Conservation (phyloP, 441 rosid species). For the Corymbia calophylla region DNA sequence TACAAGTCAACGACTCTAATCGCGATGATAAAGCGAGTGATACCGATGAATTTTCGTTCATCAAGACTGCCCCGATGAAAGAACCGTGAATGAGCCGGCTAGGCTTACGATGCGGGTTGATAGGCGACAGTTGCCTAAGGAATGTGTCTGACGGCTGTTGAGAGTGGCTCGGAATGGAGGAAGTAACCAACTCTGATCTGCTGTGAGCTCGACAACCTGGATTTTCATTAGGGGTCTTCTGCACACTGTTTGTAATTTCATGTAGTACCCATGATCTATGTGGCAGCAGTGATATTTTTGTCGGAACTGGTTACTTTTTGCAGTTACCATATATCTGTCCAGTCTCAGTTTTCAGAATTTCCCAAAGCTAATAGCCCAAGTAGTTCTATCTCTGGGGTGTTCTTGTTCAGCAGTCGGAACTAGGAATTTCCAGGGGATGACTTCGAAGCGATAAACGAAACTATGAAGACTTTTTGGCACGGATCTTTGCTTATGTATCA, state of each 20-base stretch:
- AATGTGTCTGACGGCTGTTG: background rate
- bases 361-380: background rate
- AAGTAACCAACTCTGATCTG: background rate
- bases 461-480: background rate
- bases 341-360: background rate
- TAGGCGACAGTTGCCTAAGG: background rate
- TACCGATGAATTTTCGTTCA: constrained; percentile 39
- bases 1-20: constrained; percentile 19
- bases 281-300: background rate
- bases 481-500: background rate
- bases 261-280: background rate
- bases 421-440: background rate
- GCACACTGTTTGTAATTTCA: background rate
- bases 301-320: background rate
- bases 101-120: background rate
- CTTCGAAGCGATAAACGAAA: background rate
- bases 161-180: background rate
- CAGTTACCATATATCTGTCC: background rate
- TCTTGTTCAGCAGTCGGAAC: background rate
- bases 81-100: constrained; percentile 1
- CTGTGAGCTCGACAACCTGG: background rate
- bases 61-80: constrained; percentile 19
- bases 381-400: background rate
- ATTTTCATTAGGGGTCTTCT: background rate
- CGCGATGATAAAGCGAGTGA: constrained; percentile 8